phyloP scores from a whole-genome alignment of 73 alveolate species.

The Blepharisma stoltei region DNA sequence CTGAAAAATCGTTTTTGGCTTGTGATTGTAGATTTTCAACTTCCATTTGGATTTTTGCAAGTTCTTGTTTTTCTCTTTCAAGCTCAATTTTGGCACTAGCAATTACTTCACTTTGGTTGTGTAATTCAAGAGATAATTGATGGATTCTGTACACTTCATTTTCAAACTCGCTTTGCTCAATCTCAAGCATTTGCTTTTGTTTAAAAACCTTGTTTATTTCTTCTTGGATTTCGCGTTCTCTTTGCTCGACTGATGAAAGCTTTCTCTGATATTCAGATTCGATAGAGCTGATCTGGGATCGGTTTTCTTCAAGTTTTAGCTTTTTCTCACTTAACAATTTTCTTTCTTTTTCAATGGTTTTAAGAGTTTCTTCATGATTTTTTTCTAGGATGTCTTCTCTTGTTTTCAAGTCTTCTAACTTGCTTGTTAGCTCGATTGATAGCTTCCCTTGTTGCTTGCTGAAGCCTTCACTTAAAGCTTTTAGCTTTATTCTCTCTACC shows the following conservation, averaged over 20 bases:
- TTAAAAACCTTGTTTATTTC: neutral
- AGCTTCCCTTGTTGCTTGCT: neutral
- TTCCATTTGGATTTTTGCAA: neutral
- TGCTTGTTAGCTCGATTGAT: neutral
- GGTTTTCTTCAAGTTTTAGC: neutral
- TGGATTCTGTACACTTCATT: conserved; percentile 9
- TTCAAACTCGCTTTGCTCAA: neutral
- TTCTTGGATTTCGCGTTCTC: conserved; percentile 7
- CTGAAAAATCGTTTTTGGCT: neutral
- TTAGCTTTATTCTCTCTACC: neutral
- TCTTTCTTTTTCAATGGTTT: neutral
- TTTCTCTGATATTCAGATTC: neutral
- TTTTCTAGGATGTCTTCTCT: neutral
- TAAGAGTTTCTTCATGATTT: conserved; percentile 24
- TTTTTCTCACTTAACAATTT: neutral
- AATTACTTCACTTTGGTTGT: conserved; percentile 7
- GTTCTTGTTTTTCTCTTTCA: neutral
- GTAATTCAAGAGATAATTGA: neutral
- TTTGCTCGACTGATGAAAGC: neutral
- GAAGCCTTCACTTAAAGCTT: neutral
- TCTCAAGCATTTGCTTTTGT: neutral
- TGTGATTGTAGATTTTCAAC: conserved; percentile 7
- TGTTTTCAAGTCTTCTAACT: neutral
- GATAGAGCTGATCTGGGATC: neutral
- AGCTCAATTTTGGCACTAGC: neutral